Evolutionary conservation across 2,329 filamentous ascomycete genomes (phyloP).

Genomic region (Cercospora nicotianae): DNA sequence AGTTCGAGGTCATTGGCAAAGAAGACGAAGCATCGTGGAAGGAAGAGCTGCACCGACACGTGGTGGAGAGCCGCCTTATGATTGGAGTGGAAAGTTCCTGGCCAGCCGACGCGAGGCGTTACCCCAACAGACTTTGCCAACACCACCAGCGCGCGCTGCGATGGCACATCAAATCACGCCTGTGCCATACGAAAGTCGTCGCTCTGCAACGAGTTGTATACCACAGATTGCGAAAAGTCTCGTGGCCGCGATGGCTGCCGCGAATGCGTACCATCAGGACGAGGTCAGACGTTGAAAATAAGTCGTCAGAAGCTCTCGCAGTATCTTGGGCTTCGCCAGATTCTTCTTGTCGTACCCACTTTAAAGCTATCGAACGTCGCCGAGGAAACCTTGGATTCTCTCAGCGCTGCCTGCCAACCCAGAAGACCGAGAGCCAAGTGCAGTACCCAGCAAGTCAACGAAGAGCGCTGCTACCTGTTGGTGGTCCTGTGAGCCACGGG

Average conservation of each 20-base stretch:
- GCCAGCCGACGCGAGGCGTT: neutral
- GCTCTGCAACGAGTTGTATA: neutral
- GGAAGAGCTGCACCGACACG: neutral
- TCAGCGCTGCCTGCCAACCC: conserved; percentile 3
- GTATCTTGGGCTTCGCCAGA: neutral
- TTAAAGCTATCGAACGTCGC: neutral
- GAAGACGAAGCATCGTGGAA: neutral
- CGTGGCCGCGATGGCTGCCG: neutral
- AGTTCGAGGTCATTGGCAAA: neutral
- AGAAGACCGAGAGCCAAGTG: conserved; percentile 4
- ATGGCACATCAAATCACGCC: neutral
- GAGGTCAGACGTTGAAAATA: neutral
- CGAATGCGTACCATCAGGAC: neutral
- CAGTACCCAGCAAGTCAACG: neutral
- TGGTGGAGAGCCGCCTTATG: neutral
- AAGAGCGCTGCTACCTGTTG: neutral
- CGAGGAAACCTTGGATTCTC: neutral
- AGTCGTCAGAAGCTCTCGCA: neutral
- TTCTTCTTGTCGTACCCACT: neutral
- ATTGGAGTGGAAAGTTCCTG: neutral
- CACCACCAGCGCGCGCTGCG: neutral
- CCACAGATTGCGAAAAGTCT: neutral
- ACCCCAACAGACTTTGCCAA: neutral
- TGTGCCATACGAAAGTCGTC: neutral
- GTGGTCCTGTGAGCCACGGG: neutral